Conservation (phyloP, 2,329 filamentous ascomycete species). For the Ilyonectria destructans region DNA sequence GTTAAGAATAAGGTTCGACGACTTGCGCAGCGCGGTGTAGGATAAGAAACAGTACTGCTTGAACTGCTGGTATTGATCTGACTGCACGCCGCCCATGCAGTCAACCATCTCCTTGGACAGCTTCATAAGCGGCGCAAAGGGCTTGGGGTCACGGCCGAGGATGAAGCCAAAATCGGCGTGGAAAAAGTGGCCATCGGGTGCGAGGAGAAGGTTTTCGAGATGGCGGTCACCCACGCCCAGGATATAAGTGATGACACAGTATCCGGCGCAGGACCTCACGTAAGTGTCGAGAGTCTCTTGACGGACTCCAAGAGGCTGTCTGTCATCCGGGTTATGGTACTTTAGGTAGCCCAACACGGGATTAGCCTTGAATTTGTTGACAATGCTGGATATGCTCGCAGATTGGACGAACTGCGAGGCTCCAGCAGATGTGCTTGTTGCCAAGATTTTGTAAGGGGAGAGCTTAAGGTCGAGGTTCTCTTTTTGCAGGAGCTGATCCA, state of each 20-base stretch:
- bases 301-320: constrained; percentile 86
- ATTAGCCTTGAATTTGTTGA: constrained; percentile 84
- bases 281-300: constrained; percentile 97
- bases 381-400: constrained; percentile 85
- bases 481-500: constrained; percentile 96
- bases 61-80: constrained; percentile 88
- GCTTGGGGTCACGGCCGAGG: constrained; percentile 95
- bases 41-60: constrained; percentile 97
- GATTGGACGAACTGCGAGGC: constrained; percentile 95
- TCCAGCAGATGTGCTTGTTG: constrained; percentile 90
- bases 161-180: constrained; percentile 99
- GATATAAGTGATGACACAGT: constrained; percentile 98
- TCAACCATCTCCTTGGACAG: constrained; percentile 98
- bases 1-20: constrained; percentile 92
- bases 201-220: constrained; percentile 92
- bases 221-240: constrained; percentile 96
- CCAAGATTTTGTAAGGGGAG: constrained; percentile 95
- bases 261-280: constrained; percentile 95
- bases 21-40: constrained; percentile 92
- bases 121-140: constrained; percentile 97
- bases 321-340: constrained; percentile 89
- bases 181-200: constrained; percentile 95
- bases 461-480: constrained; percentile 97
- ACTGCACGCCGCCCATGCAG: constrained; percentile 91
- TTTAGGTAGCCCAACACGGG: constrained; percentile 87